These are phyloP conservation scores for Beauveria scarabaeidicola DNA, from an alignment of 2,329 filamentous ascomycete genomes.

Conservation along the genomic window DNA sequence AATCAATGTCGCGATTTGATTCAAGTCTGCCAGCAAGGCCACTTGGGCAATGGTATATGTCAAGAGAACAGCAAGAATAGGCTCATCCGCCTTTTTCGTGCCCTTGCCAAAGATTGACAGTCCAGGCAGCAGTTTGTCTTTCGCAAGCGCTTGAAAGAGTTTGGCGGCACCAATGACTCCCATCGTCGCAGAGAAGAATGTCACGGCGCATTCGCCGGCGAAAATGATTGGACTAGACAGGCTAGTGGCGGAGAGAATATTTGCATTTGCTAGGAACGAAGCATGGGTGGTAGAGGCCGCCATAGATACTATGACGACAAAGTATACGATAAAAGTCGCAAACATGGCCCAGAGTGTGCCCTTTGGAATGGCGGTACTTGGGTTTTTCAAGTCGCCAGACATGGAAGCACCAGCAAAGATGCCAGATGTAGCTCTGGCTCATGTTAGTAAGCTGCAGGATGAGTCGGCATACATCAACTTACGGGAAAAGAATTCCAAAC, in stretches of 20 bases:
- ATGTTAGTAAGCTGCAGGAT: conserved; percentile 32
- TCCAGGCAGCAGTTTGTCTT: conserved; percentile 71
- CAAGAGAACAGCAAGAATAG: conserved; percentile 64
- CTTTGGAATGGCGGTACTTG: conserved; percentile 74
- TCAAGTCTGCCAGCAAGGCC: conserved; percentile 74
- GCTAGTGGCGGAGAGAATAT: conserved; percentile 75
- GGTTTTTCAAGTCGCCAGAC: conserved; percentile 77
- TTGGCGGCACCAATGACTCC: conserved; percentile 80
- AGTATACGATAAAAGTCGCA: conserved; percentile 68
- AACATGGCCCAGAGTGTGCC: conserved; percentile 73
- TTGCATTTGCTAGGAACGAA: conserved; percentile 66
- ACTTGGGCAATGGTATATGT: conserved; percentile 70
- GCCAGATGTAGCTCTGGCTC: conserved; percentile 38
- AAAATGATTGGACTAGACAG: conserved; percentile 66
- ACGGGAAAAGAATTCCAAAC: conserved; percentile 79
- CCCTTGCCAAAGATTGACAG: conserved; percentile 67
- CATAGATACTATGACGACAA: conserved; percentile 69
- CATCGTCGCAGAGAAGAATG: conserved; percentile 81
- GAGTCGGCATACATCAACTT: conserved; percentile 28
- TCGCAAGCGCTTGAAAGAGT: conserved; percentile 71
- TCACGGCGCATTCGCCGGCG: conserved; percentile 73
- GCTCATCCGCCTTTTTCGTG: conserved; percentile 63
- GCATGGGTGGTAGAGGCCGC: conserved; percentile 65
- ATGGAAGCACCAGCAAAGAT: conserved; percentile 72
- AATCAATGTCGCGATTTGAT: conserved; percentile 81